Percentiles rank a stretch among this genome's conserved stretches.
Conservation (phyloP, 805 yeast species). For the Candida pseudofarinosa region DNA sequence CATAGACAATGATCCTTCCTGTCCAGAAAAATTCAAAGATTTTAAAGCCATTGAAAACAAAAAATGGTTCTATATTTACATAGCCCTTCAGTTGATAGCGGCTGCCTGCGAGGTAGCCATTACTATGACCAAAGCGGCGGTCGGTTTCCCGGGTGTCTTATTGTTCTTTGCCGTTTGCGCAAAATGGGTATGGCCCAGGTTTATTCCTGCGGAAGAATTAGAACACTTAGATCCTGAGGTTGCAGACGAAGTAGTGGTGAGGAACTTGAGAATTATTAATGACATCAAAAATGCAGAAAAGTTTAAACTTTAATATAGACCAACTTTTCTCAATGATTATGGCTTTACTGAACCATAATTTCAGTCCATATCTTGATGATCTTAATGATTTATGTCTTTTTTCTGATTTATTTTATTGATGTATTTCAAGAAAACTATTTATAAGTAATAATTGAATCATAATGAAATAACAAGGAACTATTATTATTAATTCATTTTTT, state of each 20-base stretch:
- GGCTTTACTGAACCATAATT: too few species aligned
- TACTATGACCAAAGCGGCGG: constrained; percentile 83
- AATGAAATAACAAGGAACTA: constrained; percentile 3
- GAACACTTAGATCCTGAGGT: constrained; percentile 61
- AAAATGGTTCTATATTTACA: constrained; percentile 54
- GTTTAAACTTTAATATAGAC: neutral
- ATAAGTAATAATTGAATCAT: constrained; percentile 3
- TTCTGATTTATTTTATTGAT: constrained; percentile 3
- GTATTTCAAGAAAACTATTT: constrained; percentile 2
- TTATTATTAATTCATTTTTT: constrained; percentile 1
- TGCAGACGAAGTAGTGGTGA: constrained; percentile 52
- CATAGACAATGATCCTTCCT: constrained; percentile 30
- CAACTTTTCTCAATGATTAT: too few species aligned
- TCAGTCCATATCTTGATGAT: neutral
- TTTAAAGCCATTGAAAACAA: constrained; percentile 24
- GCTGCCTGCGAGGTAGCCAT: constrained; percentile 80
- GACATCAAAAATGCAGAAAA: constrained; percentile 1
- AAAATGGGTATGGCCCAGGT: constrained; percentile 51
- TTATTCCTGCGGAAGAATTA: constrained; percentile 62
- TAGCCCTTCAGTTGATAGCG: constrained; percentile 58
- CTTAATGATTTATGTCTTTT: too few species aligned
- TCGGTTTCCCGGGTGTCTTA: constrained; percentile 88
- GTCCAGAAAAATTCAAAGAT: constrained; percentile 31
- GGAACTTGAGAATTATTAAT: constrained; percentile 32
- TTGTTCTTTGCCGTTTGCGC: constrained; percentile 66